phyloP scores from a whole-genome alignment of 352 stramenopile genomes.

The Phytophthora pseudosyringae region DNA sequence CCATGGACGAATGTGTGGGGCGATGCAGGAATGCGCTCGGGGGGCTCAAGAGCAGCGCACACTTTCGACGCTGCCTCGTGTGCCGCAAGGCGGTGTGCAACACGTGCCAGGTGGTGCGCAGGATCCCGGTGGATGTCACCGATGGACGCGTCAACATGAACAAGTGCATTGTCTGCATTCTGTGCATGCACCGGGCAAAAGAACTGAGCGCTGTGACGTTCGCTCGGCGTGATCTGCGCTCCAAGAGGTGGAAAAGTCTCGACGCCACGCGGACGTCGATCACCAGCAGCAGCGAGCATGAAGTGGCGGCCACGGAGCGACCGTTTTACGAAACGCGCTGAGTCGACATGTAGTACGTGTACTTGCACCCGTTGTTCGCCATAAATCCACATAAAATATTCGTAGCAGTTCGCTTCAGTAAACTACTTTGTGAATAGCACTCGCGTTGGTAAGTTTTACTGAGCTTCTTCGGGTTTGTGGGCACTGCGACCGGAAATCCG shows the following conservation, averaged over 20 bases:
- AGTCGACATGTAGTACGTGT: too few species aligned
- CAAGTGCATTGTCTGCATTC: conserved; percentile 41
- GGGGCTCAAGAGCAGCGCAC: conserved; percentile 16
- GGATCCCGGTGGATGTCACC: conserved; percentile 35
- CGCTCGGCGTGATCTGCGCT: conserved; percentile 32
- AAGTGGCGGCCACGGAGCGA: conserved; percentile 13
- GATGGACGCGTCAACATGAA: conserved; percentile 33
- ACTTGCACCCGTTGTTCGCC: too few species aligned
- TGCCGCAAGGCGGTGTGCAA: conserved; percentile 39
- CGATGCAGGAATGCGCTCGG: conserved; percentile 39
- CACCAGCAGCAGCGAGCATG: conserved; percentile 32
- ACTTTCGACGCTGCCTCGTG: conserved; percentile 41
- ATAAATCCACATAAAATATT: too few species aligned
- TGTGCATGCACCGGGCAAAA: conserved; percentile 46
- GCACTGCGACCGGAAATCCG: too few species aligned
- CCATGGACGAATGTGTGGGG: conserved; percentile 33
- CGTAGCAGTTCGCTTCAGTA: too few species aligned
- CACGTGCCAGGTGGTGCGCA: conserved; percentile 41
- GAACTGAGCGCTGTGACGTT: conserved; percentile 27
- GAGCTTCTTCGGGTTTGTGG: neutral
- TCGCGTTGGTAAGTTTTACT: too few species aligned
- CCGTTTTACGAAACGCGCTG: conserved; percentile 23
- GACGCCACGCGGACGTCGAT: conserved; percentile 21
- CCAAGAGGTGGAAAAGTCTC: conserved; percentile 29
- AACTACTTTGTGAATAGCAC: too few species aligned